Evolutionary conservation across 148 eudicot species (phyloP), one percentile per base, ranked within the genome.

Genomic region (Cornus suecica): DNA sequence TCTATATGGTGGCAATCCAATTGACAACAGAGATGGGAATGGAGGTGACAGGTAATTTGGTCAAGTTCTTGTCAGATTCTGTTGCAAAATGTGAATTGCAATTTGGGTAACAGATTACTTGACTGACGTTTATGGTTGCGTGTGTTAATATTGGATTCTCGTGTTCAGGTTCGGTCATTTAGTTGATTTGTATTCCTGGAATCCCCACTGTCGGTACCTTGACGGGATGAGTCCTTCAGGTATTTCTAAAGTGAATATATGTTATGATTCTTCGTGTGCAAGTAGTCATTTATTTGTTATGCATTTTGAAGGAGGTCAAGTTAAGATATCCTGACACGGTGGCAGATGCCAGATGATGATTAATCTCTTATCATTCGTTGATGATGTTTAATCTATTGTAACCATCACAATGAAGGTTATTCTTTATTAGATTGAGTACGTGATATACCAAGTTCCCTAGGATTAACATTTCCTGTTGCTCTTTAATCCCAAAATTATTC

Each of bases 161-260:
- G 14, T 34, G 37, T 37, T 80, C 83, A 93, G 98, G 69, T 86
- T 86, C 72, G 94, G 98, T 79, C 93, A 91, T 77, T 71, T 93
- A 87, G 89, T 91, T 71, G 98, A 93, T 83, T 82, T 91, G 80
- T 93, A 89, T 87, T 76, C 97, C 58, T 93, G 97, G 94, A 93
- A 77, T 82, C 98, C 98, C 27, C 98, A 93, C 79, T 93, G 98
- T 74, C 84, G 89, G 65, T 86, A 91, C 79, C 87, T 88, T 74
- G 98, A 93, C 81, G 94, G 97, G 45, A 83, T 69, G 51, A 85
- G 90, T 65, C 87, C 97, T 71, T 76, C 92, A 80, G 98, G 98
- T 93, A 86, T 54, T 56, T 71, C 51, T 62, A 13, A 26, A 29
- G 41, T 66, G 68, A 11, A 32, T 34, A 3, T 32, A 65, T 25